Base-by-base conservation (phyloP, 345 rosid genomes). In the Populus simonii region DNA sequence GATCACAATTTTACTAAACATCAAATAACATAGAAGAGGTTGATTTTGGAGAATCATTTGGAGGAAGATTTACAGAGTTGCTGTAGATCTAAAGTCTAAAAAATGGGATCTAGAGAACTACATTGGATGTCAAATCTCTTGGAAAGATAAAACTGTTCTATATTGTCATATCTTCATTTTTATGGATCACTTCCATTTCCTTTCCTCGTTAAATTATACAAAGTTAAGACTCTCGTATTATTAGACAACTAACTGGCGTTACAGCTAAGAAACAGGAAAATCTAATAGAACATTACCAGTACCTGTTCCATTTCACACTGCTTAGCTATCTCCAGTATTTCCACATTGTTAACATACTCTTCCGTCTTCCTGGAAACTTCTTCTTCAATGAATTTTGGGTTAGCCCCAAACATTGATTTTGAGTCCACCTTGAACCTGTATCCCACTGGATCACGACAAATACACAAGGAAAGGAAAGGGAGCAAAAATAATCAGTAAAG, bases 391-490 rank as follows among this genome's bases (percentile, higher is more conserved):
- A 83, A 74, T 74, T 83, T 89, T 9, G 80, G 74, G 75, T 87
- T 89, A 3, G 86, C 68, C 59, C 87, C 85, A 10, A 82, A 77
- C 36, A 89, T 87, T 3, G 91, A 88, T 70, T 74, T 80, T 0
- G 87, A 61, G 55, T 86, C 89, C 85, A 89, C 80, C 76, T 81
- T 91, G 72, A 80, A 75, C 66, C 74, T 87, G 85, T 81, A 86
- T 39, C 92, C 94, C 91, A 89, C 94, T 91, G 79, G 53, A 33
- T 25, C 35, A 67, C 4, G 1, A 66, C 61, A 73, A 74, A 22
- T 27, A 49, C 22, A 33, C 35, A 38, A 38, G 29, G 49, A 53
- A 36, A 15, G n/a, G 63, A 62, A 10, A 12, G 29, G 16, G n/a
- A 25, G 55, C 57, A 68, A 22, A 17, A 63, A 22, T 1, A 49